Base-by-base conservation (phyloP, 2,329 filamentous ascomycete species). In the Fusarium devonianum region DNA sequence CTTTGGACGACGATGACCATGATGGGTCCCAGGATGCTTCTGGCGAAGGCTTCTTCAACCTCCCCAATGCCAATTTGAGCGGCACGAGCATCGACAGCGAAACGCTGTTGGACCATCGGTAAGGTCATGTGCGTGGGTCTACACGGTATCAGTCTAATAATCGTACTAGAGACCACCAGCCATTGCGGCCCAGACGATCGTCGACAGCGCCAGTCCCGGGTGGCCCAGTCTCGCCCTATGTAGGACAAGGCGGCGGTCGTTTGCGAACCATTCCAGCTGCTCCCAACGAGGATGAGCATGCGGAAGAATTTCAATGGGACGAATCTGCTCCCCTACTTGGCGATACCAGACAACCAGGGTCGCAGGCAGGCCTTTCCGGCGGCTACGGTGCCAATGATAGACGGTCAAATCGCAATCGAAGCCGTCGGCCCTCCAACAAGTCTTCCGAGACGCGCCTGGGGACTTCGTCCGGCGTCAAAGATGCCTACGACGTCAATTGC, bases 81-180 rank as follows among this genome's bases (percentile, higher is more conserved):
- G 86, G 82, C 63, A 92, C 89, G 1, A 97, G 93, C 70, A 76
- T 97, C 56, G 93, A 97, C 61, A 97, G 92, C 70, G 88, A 96
- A 68, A 87, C 84, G 7, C 75, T 97, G 60, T 76, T 97, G 13
- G 93, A 97, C 72, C 93, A 97, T 71, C 84, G 91, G 85, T 89
- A 74, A 54, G 74, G 56, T 36, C 9, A n/a, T n/a, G n/a, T n/a
- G n/a, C n/a, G n/a, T 12, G 6, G 21, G n/a, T 18, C 16, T 19
- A 7, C 18, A 18, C 13, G 30, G 23, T 36, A 36, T 26, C 19
- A 17, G 10, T 14, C 35, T 43, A 37, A 38, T 29, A 22, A 40
- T 12, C 5, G 5, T 7, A 5, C 34, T 50, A 85, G 83, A 62
- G 77, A 82, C 38, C 85, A 87, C 58, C 80, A 78, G 35, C 73